A percentile compares a stretch with the other conserved stretches of the same genome.
Conservation (phyloP, 306 rosid species). For the Cicer pinnatifidum region DNA sequence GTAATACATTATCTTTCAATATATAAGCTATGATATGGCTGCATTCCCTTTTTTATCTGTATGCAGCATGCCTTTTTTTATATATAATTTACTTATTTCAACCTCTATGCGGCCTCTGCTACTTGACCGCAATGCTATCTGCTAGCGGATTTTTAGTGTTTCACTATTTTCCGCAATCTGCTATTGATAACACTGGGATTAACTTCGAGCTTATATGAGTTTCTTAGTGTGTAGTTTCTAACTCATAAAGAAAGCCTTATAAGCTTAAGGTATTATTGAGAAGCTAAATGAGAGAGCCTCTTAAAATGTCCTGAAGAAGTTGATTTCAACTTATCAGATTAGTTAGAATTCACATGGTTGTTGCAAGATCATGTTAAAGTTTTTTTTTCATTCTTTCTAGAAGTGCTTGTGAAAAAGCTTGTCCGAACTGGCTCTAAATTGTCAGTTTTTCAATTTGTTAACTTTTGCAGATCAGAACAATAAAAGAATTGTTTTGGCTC, state of each 20-base stretch:
- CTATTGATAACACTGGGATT: neutral
- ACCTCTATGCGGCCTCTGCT: too few species aligned
- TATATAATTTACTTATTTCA: too few species aligned
- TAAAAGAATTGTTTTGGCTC: slow-evolving; percentile 89
- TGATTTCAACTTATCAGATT: neutral
- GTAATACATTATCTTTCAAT: too few species aligned
- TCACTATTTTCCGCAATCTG: too few species aligned
- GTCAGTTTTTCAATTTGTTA: neutral
- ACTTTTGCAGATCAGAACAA: slow-evolving; percentile 81
- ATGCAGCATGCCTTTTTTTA: too few species aligned
- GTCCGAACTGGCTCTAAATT: neutral
- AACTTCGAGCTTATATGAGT: neutral
- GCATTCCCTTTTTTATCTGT: too few species aligned
- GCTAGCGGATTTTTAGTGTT: too few species aligned
- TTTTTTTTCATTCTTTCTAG: neutral
- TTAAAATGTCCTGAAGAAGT: neutral
- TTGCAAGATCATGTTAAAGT: neutral
- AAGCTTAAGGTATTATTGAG: neutral
- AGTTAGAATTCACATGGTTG: neutral
- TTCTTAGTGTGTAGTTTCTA: neutral
- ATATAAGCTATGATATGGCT: too few species aligned
- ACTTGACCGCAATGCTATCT: too few species aligned
- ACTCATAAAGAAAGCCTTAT: neutral
- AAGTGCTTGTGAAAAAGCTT: neutral
- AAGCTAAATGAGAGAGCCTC: neutral